Evolutionary conservation across 208 protist species (phyloP), one percentile per base, ranked within the genome.

Genomic region (Leishmania gerbilli): DNA sequence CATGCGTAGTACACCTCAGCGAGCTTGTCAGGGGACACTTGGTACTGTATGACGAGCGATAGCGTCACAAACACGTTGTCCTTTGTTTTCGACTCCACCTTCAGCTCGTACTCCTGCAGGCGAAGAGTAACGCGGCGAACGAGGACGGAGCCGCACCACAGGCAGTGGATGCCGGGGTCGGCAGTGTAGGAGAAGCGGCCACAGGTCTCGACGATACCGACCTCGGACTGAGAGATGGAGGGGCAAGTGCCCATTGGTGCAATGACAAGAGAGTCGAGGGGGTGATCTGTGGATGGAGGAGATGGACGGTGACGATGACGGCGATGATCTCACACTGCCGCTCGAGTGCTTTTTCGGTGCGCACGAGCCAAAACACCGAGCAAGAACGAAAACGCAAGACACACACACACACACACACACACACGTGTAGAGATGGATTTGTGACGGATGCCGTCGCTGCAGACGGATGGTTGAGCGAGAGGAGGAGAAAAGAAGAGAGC

Each of bases 41-140:
- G 90, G 49, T 89, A 87, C 79, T 92, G 90, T 34, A 95, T 67
- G n/a, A 86, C 86, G 34, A 95, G 87, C 31, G 62, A 60, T 11
- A 95, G n/a, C 21, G 7, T 83, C 40, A 97, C 91, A 71, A 95
- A 95, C n/a, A 95, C 93, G 81, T 96, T 97, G 86, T 96, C 94
- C 74, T 95, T 95, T n/a, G 92, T 96, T 74, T 97, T 97, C 19
- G 92, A 94, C 42, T 93, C 77, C 15, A 95, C 62, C 3, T 51
- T 80, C 55, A 90, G 64, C 9, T 84, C 49, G 67, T 88, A 74
- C 80, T 95, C 88, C 45, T 79, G 74, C 62, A 95, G 84, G 58
- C 91, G 86, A 24, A 95, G 40, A 1, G 91, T 87, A 56, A 97
- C 51, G 27, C 37, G 58, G 3, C 9, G 42, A 24, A 88, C 91